phyloP scores from a whole-genome alignment of 495 filamentous ascomycete genomes.

The Aspergillus bertholletiae region DNA sequence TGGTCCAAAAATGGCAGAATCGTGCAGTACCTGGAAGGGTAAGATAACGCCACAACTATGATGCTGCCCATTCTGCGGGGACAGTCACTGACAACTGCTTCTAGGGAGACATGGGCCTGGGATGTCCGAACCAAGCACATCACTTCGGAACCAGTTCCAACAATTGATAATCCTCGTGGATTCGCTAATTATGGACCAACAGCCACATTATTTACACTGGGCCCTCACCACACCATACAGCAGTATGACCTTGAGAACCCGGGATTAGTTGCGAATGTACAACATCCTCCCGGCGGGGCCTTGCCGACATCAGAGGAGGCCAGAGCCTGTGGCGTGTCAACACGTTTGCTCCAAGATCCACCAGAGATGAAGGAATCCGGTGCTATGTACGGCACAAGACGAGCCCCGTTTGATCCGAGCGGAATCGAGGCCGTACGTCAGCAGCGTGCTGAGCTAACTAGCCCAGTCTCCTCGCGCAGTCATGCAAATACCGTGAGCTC shows the following conservation, averaged over 20 bases:
- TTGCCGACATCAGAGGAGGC: conserved; percentile 75
- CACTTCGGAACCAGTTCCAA: conserved; percentile 82
- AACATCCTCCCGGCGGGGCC: conserved; percentile 71
- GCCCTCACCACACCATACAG: conserved; percentile 82
- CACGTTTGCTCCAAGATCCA: conserved; percentile 32
- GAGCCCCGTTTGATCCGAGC: conserved; percentile 41
- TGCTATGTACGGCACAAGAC: conserved; percentile 15
- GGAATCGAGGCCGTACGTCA: conserved; percentile 42
- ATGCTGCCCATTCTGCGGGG: background rate
- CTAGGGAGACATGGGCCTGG: conserved; percentile 88
- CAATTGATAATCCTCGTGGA: conserved; percentile 73
- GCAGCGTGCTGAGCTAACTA: conserved; percentile 55
- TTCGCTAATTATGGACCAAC: conserved; percentile 85
- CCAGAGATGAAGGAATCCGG: conserved; percentile 33
- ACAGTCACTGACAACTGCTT: background rate
- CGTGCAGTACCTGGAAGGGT: conserved; percentile 91
- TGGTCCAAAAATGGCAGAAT: conserved; percentile 99
- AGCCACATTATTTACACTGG: conserved; percentile 89
- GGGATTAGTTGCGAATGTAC: conserved; percentile 74
- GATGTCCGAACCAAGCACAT: conserved; percentile 96
- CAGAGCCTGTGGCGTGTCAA: conserved; percentile 26
- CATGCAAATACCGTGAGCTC: conserved; percentile 60
- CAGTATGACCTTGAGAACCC: conserved; percentile 91
- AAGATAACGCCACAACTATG: conserved; percentile 39
- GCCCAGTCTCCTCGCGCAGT: conserved; percentile 62